Percentiles rank a stretch among this genome's conserved stretches.
These are phyloP conservation scores for Lenwebbia sp. DNA, from an alignment of 345 rosid species.

Conservation along the genomic window DNA sequence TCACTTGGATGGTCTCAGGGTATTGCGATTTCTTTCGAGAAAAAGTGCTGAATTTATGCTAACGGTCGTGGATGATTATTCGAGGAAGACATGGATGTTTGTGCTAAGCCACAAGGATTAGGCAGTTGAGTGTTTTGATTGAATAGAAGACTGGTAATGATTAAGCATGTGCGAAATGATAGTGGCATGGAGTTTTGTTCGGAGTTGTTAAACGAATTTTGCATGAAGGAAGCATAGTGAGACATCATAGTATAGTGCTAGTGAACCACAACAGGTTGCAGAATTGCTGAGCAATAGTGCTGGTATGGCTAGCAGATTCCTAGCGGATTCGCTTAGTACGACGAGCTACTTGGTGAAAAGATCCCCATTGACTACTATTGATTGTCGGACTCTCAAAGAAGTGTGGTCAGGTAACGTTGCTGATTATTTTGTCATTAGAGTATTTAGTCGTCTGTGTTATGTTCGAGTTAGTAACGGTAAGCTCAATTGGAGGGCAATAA, in stretches of 20 bases:
- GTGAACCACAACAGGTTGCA: not conserved
- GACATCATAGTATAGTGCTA: no score
- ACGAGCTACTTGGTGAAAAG: not conserved
- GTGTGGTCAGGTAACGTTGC: not conserved
- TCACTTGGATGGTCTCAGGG: not conserved
- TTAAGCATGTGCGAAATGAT: not conserved
- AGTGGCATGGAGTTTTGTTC: not conserved
- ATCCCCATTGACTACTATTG: not conserved
- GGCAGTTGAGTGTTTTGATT: not conserved
- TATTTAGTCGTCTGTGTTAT: not conserved
- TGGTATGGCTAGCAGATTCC: not conserved
- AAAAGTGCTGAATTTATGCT: not conserved
- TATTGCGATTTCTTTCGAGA: accelerated
- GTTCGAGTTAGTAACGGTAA: no score
- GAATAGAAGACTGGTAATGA: not conserved
- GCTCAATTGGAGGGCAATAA: not conserved
- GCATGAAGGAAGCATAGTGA: not conserved
- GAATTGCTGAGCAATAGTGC: not conserved
- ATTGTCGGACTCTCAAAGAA: not conserved
- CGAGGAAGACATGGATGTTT: not conserved
- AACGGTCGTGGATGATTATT: not conserved
- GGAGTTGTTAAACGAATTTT: not conserved
- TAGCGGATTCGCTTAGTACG: accelerated
- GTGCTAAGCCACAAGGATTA: not conserved
- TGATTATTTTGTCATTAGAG: not conserved